Evolutionary conservation across 148 eudicot genomes (phyloP).

Genomic region (Camellia sinensis): DNA sequence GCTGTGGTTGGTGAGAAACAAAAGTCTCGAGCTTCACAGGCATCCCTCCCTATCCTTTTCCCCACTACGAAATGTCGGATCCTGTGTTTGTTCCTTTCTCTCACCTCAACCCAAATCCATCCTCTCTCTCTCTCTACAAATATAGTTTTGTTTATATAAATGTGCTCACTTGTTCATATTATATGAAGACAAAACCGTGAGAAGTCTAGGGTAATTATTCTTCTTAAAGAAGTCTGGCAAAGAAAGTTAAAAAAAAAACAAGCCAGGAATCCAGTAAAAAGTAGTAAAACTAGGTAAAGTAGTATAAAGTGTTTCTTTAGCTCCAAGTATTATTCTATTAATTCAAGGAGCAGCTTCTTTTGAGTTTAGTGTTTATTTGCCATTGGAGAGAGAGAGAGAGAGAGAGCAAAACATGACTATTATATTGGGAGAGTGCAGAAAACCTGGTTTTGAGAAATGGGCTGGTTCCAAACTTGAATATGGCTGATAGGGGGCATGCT

Average conservation of each 20-base stretch:
- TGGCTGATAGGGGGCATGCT: neutral
- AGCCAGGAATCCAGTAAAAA: constrained; percentile 19
- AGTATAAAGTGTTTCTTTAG: constrained; percentile 13
- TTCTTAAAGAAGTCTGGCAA: neutral
- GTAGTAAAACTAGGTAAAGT: constrained; percentile 5
- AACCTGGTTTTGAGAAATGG: constrained; percentile 27
- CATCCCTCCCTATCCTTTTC: neutral
- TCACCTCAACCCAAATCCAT: neutral
- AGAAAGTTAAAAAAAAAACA: neutral
- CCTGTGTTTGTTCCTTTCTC: neutral
- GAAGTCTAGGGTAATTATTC: neutral
- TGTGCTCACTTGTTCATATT: neutral
- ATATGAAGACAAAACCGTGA: neutral
- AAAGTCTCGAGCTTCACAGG: neutral
- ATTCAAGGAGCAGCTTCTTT: neutral
- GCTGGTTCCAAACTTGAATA: constrained; percentile 9
- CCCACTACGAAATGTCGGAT: constrained; percentile 9
- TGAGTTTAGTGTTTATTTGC: constrained; percentile 17
- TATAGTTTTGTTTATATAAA: too few species aligned
- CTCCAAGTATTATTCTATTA: constrained; percentile 15
- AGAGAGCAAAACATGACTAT: neutral
- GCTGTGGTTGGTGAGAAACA: neutral
- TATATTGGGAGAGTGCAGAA: constrained; percentile 14
- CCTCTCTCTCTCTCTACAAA: neutral
- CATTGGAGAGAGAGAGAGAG: neutral